These are phyloP conservation scores for Thymus quinquecostatus DNA, from an alignment of 257 asterid genomes.

Conservation along the genomic window DNA sequence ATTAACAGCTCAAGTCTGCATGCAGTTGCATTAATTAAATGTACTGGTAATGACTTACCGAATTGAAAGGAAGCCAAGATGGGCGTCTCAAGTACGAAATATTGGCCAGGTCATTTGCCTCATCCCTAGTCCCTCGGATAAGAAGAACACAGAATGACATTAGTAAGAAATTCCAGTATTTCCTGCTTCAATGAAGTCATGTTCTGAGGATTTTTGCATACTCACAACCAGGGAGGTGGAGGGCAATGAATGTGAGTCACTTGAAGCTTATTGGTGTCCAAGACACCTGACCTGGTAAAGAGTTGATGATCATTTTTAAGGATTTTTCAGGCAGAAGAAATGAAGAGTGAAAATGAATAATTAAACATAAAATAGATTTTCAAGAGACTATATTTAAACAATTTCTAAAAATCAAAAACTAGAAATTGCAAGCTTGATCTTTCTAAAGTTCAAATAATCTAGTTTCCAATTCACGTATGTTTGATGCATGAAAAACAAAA, in stretches of 20 bases:
- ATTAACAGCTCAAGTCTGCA: slow-evolving; percentile 11
- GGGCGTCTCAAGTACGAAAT: slow-evolving; percentile 65
- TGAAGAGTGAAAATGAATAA: background rate
- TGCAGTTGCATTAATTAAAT: slow-evolving; percentile 16
- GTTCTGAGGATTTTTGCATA: slow-evolving; percentile 28
- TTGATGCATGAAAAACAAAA: slow-evolving; percentile 8
- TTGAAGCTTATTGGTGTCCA: slow-evolving; percentile 66
- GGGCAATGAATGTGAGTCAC: slow-evolving; percentile 98
- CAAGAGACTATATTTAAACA: background rate
- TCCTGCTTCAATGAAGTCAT: slow-evolving; percentile 14
- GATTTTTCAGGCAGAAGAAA: background rate
- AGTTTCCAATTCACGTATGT: slow-evolving; percentile 14
- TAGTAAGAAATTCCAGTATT: slow-evolving; percentile 19
- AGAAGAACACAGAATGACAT: slow-evolving; percentile 27
- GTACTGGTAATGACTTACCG: slow-evolving; percentile 54
- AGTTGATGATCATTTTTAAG: slow-evolving; percentile 5
- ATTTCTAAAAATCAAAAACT: background rate
- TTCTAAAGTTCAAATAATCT: background rate
- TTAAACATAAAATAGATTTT: background rate
- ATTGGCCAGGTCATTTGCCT: slow-evolving; percentile 47
- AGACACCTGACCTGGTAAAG: slow-evolving; percentile 86
- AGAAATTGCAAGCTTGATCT: slow-evolving; percentile 11
- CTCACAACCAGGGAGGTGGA: slow-evolving; percentile 94
- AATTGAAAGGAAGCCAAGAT: slow-evolving; percentile 80
- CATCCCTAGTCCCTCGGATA: slow-evolving; percentile 65